Conservation (phyloP, 768 basidiomycete genomes). For the Suillus cothurnatus region DNA sequence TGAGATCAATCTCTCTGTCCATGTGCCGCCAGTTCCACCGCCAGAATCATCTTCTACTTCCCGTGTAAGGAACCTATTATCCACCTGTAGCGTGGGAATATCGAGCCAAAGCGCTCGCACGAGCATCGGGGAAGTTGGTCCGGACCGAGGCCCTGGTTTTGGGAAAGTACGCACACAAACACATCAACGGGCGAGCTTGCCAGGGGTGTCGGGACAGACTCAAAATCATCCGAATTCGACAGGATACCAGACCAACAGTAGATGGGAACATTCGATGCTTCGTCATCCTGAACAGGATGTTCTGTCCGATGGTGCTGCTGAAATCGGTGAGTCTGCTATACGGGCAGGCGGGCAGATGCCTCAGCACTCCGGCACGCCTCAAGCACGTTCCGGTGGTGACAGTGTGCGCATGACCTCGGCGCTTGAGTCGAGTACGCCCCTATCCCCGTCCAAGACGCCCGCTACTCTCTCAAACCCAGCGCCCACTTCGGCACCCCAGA, state of each 20-base stretch:
- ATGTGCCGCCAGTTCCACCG: constrained; percentile 24
- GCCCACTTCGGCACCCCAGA: background rate
- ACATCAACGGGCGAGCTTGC: background rate
- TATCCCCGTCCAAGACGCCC: background rate
- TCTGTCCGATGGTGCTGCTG: background rate
- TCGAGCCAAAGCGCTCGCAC: constrained; percentile 1
- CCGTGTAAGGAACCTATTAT: constrained; percentile 17
- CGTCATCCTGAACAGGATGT: constrained; percentile 11
- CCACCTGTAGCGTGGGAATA: background rate
- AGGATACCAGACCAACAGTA: background rate
- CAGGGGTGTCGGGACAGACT: background rate
- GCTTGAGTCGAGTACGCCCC: background rate
- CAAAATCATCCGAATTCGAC: constrained; percentile 7
- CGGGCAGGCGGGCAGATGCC: background rate
- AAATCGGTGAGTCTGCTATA: background rate
- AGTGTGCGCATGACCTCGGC: background rate
- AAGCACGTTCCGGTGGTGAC: background rate
- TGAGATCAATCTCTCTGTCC: constrained; percentile 13
- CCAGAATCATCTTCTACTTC: constrained; percentile 31
- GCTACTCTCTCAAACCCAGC: background rate
- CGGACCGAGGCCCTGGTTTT: constrained; percentile 22
- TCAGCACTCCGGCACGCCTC: background rate
- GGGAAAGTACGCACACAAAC: constrained; percentile 10
- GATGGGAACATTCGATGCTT: background rate
- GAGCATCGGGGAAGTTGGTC: constrained; percentile 19